Evolutionary conservation across 768 basidiomycete species (phyloP).

Genomic region (Suillus spraguei): DNA sequence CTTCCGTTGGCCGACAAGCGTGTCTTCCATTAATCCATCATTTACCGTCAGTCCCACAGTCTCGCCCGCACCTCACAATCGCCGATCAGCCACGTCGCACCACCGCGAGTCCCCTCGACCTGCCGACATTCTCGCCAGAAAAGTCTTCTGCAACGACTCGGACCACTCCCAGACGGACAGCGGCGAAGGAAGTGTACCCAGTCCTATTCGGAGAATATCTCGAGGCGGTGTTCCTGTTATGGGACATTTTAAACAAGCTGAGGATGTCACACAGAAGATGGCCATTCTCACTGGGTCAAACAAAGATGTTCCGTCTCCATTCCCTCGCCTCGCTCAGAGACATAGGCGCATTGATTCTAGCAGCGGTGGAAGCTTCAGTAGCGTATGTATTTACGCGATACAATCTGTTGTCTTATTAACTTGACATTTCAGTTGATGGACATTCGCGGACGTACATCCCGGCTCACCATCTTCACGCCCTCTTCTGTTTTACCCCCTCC

Average conservation of each 20-base stretch:
- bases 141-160: constrained; percentile 51
- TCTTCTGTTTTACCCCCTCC: constrained; percentile 32
- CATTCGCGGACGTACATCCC: constrained; percentile 34
- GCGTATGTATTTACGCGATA: constrained; percentile 33
- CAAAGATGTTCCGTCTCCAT: constrained; percentile 37
- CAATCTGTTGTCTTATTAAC: constrained; percentile 14
- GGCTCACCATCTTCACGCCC: constrained; percentile 36
- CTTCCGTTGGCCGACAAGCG: constrained; percentile 63
- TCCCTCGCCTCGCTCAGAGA: constrained; percentile 24
- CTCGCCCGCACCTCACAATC: constrained; percentile 43
- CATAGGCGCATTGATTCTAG: constrained; percentile 28
- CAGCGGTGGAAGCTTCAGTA: constrained; percentile 37
- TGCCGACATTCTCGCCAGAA: constrained; percentile 69
- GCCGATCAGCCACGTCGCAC: constrained; percentile 31
- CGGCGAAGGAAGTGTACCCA: constrained; percentile 34
- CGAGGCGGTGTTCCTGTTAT: constrained; percentile 34
- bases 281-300: constrained; percentile 32
- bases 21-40: constrained; percentile 71
- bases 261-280: constrained; percentile 20
- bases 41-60: constrained; percentile 69
- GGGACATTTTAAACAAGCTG: constrained; percentile 38
- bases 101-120: constrained; percentile 53
- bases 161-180: constrained; percentile 42
- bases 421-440: constrained; percentile 27
- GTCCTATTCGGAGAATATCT: constrained; percentile 18